Conservation (phyloP, 73 alveolate species). For the Uronychia setigera region DNA sequence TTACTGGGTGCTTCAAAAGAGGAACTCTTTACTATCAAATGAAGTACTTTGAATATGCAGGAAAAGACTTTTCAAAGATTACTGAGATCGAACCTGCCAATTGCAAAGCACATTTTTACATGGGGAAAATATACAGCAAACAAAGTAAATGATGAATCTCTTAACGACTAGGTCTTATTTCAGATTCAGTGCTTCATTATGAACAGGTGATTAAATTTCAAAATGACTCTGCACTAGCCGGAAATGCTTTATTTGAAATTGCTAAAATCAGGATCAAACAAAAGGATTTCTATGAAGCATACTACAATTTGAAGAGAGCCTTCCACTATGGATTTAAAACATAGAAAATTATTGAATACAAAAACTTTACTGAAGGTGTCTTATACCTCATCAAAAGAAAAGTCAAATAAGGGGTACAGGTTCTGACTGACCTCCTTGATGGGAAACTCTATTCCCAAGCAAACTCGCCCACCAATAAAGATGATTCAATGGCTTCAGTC, state of each 20-base stretch:
- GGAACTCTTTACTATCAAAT: conserved; percentile 25
- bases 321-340: conserved; percentile 33
- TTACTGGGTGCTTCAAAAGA: conserved; percentile 16
- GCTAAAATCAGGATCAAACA: conserved; percentile 52
- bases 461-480: background rate
- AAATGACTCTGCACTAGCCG: conserved; percentile 26
- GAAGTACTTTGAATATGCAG: conserved; percentile 31
- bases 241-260: conserved; percentile 49
- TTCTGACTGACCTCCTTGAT: conserved; percentile 58
- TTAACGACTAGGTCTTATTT: background rate
- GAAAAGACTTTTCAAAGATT: conserved; percentile 31
- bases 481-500: too few relatives aligned
- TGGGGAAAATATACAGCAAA: conserved; percentile 34
- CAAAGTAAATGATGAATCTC: background rate
- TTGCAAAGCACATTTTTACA: conserved; percentile 45
- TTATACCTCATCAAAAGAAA: conserved; percentile 53
- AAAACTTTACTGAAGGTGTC: conserved; percentile 50
- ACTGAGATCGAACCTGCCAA: conserved; percentile 43
- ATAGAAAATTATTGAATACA: conserved; percentile 26
- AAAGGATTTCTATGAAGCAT: conserved; percentile 64
- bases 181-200: conserved; percentile 47
- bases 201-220: conserved; percentile 58
- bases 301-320: conserved; percentile 55
- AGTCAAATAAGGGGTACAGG: conserved; percentile 50
- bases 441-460: conserved; percentile 9